Evolutionary conservation across 2,329 filamentous ascomycete genomes (phyloP), one percentile per base, ranked within the genome.

Genomic region (Drechslerella coelobrocha): DNA sequence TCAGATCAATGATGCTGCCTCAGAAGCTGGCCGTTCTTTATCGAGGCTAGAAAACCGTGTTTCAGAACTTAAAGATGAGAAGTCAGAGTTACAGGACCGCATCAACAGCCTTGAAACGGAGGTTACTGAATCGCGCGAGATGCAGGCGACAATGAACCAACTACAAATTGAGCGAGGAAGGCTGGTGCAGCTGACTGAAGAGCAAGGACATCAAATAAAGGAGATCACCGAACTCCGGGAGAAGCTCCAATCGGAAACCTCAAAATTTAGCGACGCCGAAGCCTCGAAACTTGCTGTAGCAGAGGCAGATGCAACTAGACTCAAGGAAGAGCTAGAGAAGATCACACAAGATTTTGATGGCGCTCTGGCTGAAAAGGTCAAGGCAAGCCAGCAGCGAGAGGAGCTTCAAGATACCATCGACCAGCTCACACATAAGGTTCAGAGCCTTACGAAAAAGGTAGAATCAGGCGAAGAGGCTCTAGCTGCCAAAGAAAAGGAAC

Each of bases 21-120:
- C 65, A 0, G 43, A 62, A 27, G 57, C 57, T 43, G 65, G 65
- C 19, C 56, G 65, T 43, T 69, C 57, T 48, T 27, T 69, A 12
- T 69, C 65, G 34, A 56, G 65, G 24, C 45, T 69, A 17, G 65
- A 69, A 45, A 69, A 69, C 39, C 47, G 52, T 26, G 65, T 69
- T 26, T 69, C 57, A 21, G 65, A 69, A 43, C 57, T 69, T 21
- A 51, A 43, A 34, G 65, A 69, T 17, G 65, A 69, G 56, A 69
- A 69, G 9, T 43, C 34, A 7, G 65, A 69, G 51, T 53, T 69
- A 9, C 51, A 69, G 21, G 34, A 21, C 12, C 43, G 37, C 14
- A 57, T 69, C 5, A 23, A 69, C 4, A 45, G 37, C 9, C 50
- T 69, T 17, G 65, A 69, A 17, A 37, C 9, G 2, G 65, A 69